Conservation (phyloP, 345 rosid species). For the Syzygium aqueum region DNA sequence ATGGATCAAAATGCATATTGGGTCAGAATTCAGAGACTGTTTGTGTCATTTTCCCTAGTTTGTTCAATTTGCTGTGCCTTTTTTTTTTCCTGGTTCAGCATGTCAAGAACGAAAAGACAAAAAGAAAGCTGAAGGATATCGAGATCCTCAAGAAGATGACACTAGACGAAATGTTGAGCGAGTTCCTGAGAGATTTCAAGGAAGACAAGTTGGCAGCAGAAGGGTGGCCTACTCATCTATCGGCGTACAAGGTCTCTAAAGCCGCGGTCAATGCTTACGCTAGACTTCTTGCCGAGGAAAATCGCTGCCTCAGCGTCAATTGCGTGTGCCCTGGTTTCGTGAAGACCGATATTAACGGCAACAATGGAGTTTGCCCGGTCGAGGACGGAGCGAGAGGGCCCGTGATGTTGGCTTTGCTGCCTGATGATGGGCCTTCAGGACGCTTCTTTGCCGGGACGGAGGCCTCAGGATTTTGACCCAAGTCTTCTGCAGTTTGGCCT, state of each 20-base stretch:
- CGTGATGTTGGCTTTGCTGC: constrained; percentile 7
- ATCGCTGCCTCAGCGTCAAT: background rate
- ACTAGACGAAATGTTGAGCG: constrained; percentile 5
- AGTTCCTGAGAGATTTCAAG: constrained; percentile 3
- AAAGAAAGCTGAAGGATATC: background rate
- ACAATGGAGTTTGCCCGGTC: background rate
- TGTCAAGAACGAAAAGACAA: background rate
- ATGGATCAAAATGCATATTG: no score
- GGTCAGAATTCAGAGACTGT: no score
- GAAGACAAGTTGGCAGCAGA: background rate
- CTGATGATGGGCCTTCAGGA: background rate
- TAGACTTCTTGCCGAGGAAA: background rate
- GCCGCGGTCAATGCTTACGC: background rate
- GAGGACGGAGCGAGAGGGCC: constrained; percentile 10
- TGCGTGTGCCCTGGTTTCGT: background rate
- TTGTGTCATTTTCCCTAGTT: no score
- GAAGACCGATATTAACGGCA: background rate
- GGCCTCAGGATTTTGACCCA: background rate
- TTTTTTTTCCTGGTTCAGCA: background rate
- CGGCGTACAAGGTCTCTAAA: background rate
- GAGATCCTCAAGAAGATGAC: constrained; percentile 3
- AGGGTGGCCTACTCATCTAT: background rate
- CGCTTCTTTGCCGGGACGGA: background rate
- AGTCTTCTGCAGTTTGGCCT: background rate
- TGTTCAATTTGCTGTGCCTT: background rate